Base-by-base conservation (phyloP, 495 filamentous ascomycete genomes). In the Neurospora sp. region DNA sequence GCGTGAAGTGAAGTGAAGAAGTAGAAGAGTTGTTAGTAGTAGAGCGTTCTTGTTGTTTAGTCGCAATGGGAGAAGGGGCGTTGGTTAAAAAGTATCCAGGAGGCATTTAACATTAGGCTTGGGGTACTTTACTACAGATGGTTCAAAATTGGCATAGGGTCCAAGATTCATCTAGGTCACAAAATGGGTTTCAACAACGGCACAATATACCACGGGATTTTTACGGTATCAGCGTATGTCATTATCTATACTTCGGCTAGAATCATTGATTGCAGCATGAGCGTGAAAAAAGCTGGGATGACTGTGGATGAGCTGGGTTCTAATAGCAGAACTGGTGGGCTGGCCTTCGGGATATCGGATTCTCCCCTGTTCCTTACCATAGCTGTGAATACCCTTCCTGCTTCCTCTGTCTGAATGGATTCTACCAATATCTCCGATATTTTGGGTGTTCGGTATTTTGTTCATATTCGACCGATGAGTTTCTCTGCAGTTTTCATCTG, bases 171-270 rank as follows among this genome's bases (percentile, higher is more conserved):
- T 35, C 27, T 8, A 72, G 53, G 77, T 72, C 71, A 72, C 59
- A 74, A 71, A 78, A 65, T 65, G 53, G 74, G 77, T 80, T 80
- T 80, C 78, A 80, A 80, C 78, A 80, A 80, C 78, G 74, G 77
- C 59, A 68, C 42, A 74, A 39, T 65, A 65, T 65, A 65, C 53
- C 53, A 73, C 20, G 48, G 48, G 44, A 18, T 70, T 37, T 42
- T 70, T 73, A 37, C 22, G 44, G 41, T 42, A 35, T 65, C 27
- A 38, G 39, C 37, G 41, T 69, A 22, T 39, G 7, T 46, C 10
- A 31, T 70, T 14, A 31, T 31, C 2, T 46, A 8, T 65, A 31
- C 53, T 37, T 35, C 7, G 1, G 12, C 14, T 59, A 59, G 48
- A 16, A 6, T 65, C 5, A 9, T 65, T 4, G 31, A 35, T 18